phyloP scores from a whole-genome alignment of 2,329 filamentous ascomycete species.

The Rhexocercosporidium sp. region DNA sequence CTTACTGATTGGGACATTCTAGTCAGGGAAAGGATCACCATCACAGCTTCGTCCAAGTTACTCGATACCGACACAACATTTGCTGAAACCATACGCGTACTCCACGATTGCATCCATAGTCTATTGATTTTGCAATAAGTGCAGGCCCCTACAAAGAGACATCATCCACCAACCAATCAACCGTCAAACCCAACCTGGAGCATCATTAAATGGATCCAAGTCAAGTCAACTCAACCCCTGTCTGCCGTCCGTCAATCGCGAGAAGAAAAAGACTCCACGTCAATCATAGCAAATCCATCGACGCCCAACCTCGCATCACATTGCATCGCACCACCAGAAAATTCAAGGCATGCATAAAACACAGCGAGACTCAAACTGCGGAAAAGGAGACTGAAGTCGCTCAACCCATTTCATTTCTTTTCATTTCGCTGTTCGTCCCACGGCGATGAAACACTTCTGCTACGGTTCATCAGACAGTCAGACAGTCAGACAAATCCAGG shows the following conservation, averaged over 20 bases:
- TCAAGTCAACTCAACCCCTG: neutral
- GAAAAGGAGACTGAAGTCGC: neutral
- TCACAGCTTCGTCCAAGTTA: too few species aligned
- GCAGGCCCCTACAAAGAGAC: neutral
- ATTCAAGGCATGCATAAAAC: neutral
- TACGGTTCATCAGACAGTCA: neutral
- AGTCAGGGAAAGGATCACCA: too few species aligned
- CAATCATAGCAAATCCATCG: constrained; percentile 11
- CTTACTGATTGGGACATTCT: too few species aligned
- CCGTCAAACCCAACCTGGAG: too few species aligned
- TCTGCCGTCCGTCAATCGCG: neutral
- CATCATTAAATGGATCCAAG: constrained; percentile 2
- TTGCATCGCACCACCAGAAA: too few species aligned
- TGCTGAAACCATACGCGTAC: neutral
- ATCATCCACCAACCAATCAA: neutral
- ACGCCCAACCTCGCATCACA: constrained; percentile 3
- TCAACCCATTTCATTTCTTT: constrained; percentile 1
- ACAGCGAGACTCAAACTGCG: neutral
- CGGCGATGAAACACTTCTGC: constrained; percentile 1
- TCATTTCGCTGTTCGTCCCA: neutral
- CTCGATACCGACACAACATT: neutral
- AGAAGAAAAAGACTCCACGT: neutral
- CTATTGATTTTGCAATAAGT: neutral
- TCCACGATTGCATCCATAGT: neutral
- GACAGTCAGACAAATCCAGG: neutral